A percentile compares a stretch with the other conserved stretches of the same genome.
These are phyloP conservation scores for Ogataea thermomethanolica DNA, from an alignment of 805 yeast species.

Conservation along the genomic window DNA sequence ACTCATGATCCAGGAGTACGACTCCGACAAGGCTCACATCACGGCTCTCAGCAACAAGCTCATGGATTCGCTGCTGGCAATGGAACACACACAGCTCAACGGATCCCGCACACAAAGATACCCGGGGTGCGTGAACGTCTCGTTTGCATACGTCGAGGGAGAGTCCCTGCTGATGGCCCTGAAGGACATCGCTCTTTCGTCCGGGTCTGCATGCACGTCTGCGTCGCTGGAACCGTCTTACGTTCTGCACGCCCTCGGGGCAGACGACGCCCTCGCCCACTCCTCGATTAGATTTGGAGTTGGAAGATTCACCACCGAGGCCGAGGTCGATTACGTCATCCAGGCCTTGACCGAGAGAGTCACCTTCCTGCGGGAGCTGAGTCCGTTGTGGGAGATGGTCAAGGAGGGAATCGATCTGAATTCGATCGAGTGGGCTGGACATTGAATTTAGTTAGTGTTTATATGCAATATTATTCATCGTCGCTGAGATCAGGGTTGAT, in stretches of 20 bases:
- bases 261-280: constrained; percentile 97
- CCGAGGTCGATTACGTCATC: constrained; percentile 90
- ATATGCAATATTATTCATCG: constrained; percentile 13
- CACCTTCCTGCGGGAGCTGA: constrained; percentile 82
- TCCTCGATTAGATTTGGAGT: constrained; percentile 97
- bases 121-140: constrained; percentile 93
- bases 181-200: constrained; percentile 91
- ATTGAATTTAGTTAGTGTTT: constrained; percentile 37
- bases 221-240: constrained; percentile 98
- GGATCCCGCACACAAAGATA: constrained; percentile 76
- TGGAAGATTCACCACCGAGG: constrained; percentile 96
- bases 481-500: constrained; percentile 33
- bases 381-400: constrained; percentile 99
- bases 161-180: constrained; percentile 96
- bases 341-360: constrained; percentile 87
- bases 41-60: constrained; percentile 67
- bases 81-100: constrained; percentile 87
- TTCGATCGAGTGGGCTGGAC: constrained; percentile 97
- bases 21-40: constrained; percentile 70
- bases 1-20: constrained; percentile 69
- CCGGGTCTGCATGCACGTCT: constrained; percentile 98
- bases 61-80: constrained; percentile 64
- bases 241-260: constrained; percentile 94
- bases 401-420: constrained; percentile 96
- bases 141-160: constrained; percentile 97